Evolutionary conservation across 306 rosid genomes (phyloP), one percentile per base, ranked within the genome.

Genomic region (Citrullus amarus): DNA sequence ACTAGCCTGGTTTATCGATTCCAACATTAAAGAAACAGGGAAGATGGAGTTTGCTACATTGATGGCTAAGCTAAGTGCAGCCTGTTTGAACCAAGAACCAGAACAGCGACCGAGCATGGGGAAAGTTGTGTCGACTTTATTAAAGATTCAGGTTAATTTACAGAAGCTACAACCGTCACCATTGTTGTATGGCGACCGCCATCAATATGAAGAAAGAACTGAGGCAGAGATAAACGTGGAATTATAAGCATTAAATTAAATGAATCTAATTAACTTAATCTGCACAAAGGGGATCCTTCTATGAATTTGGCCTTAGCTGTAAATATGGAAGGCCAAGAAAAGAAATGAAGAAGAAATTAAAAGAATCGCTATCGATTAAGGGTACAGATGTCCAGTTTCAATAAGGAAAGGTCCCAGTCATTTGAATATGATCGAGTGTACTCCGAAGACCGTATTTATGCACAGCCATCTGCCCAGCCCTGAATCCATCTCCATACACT

Each of bases 391-490:
- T 88, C 74, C 38, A 78, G 57, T 63, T 67, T 79, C 91, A 91
- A 80, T 57, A 87, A 41, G 99, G 99, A 77, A 96, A 96, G 53
- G 81, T 82, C 61, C 98, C 99, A 0, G 97, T 93, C 92, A 84
- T 86, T 84, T 79, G 82, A 76, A 96, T 96, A 83, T 96, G 98
- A 78, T 91, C 86, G 58, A 96, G 98, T 84, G 99, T 96, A 53
- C 82, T 86, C 74, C 58, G 81, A 63, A 96, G 92, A 84, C 99
- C 99, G 86, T 86, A 92, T 79, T 87, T 91, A 22, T 84, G 83
- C 46, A 96, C 97, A 7, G 99, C 99, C 79, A 66, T 79, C 61
- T 91, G 98, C 67, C 97, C 99, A 8, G 98, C 98, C 82, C 99
- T 86, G 76, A 77, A 96, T 77, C 99, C 99, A 76, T 87, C 98